phyloP scores from a whole-genome alignment of 1,284 basidiomycete species.

The Tetrapyrgos nigripes region DNA sequence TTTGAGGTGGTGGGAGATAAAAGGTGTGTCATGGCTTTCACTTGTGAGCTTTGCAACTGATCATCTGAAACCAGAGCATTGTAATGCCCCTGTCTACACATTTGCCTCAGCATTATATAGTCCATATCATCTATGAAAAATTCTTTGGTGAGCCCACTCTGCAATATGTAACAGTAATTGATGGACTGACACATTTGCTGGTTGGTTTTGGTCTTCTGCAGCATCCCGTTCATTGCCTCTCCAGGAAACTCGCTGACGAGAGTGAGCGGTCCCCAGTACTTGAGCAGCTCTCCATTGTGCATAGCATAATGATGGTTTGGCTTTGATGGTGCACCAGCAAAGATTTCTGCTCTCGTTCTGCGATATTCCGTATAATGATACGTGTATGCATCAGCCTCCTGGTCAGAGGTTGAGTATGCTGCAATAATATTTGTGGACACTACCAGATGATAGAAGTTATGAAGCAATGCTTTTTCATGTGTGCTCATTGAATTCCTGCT shows the following conservation, averaged over 20 bases:
- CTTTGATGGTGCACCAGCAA: background rate
- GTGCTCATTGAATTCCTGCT: background rate
- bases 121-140: slow-evolving; percentile 15
- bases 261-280: too few species aligned
- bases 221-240: slow-evolving; percentile 19
- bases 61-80: background rate
- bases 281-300: slow-evolving; percentile 12
- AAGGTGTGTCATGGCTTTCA: background rate
- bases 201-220: too few species aligned
- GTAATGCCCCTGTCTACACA: slow-evolving; percentile 8
- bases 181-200: slow-evolving; percentile 8
- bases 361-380: too few species aligned
- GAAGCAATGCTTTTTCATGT: background rate
- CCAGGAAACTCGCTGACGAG: slow-evolving; percentile 15
- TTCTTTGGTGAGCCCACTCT: background rate
- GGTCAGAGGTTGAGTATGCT: slow-evolving; percentile 16
- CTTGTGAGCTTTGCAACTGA: background rate
- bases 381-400: slow-evolving; percentile 10
- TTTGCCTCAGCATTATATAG: slow-evolving; percentile 15
- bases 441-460: slow-evolving; percentile 17
- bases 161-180: background rate
- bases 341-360: too few species aligned
- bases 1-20: too few species aligned
- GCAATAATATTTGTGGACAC: slow-evolving; percentile 19
- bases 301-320: slow-evolving; percentile 20